Evolutionary conservation across 1,284 basidiomycete genomes (phyloP).

Genomic region (Ganoderma meredithae): DNA sequence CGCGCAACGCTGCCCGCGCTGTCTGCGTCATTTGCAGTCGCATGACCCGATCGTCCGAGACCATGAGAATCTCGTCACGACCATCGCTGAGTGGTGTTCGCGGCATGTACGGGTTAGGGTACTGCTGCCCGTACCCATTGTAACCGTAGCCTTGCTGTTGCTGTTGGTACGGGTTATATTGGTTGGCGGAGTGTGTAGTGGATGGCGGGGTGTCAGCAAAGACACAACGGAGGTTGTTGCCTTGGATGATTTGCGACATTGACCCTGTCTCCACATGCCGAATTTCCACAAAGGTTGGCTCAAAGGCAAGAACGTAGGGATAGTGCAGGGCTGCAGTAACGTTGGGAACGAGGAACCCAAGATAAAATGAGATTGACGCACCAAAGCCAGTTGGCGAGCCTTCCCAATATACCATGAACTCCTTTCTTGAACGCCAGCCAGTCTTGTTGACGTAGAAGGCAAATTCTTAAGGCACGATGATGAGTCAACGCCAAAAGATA

Average conservation of each 20-base stretch:
- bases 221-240: conserved; percentile 86
- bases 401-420: conserved; percentile 98
- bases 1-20: conserved; percentile 24
- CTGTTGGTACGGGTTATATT: conserved; percentile 43
- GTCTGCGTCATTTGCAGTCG: conserved; percentile 58
- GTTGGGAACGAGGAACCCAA: conserved; percentile 1
- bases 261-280: conserved; percentile 94
- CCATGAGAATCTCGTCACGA: conserved; percentile 81
- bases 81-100: conserved; percentile 51
- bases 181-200: conserved; percentile 56
- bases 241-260: conserved; percentile 95
- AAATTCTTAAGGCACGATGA: conserved; percentile 73
- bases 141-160: conserved; percentile 39
- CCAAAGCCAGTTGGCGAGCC: conserved; percentile 94
- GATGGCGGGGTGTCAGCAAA: conserved; percentile 96
- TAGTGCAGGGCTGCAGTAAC: conserved; percentile 83
- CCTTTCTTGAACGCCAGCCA: conserved; percentile 89
- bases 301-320: conserved; percentile 97
- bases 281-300: conserved; percentile 96
- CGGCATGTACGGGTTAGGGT: conserved; percentile 51
- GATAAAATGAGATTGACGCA: conserved; percentile 47
- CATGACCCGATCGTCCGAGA: conserved; percentile 82
- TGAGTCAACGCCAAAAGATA: conserved; percentile 13
- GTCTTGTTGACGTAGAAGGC: conserved; percentile 99
- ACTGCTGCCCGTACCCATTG: conserved; percentile 53